Evolutionary conservation across 1,284 basidiomycete genomes (phyloP), one percentile per base, ranked within the genome.

Genomic region (Austroboletus olivaceoglutinosus): DNA sequence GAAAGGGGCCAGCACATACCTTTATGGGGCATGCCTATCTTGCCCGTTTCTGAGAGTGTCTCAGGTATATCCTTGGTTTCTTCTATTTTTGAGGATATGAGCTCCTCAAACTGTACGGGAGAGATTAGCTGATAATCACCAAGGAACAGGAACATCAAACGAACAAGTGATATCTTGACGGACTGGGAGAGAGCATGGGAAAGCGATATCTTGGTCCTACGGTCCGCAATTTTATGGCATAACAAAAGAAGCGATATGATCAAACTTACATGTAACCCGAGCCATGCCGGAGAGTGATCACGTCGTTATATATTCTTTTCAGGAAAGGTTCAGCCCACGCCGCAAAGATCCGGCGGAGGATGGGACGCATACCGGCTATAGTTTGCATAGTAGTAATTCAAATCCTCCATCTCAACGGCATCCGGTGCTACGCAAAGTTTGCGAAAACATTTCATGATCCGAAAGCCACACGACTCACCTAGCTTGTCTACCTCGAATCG

Each of bases 11-110:
- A 34, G 27, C 11, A 50, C 66, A 18, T 48, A 85, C 86, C 84
- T 76, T 86, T 86, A 65, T 86, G 82, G 53, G 84, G 82, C 78
- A 94, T 92, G 34, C 88, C 89, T 58, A 98, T 95, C 73, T 97
- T 95, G 18, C 94, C 94, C 6, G 91, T 95, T 68, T 95, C 91
- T 51, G 91, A 92, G 50, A 98, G 91, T 53, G 86, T 83, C 70
- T 94, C 92, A 25, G 94, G 94, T 50, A 98, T 93, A 68, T 97
- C 93, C 66, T 97, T 97, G 4, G 95, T 98, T 65, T 95, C 91
- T 68, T 97, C 94, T 61, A 98, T 97, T 27, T 93, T 97, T 22
- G 85, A 84, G 33, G 91, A 91, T 60, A 98, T 95, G 45, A 96
- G 80, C 50, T 92, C 91, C 72, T 98, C 94, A 61, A 94, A 95